Percentiles rank a stretch among this genome's conserved stretches.
phyloP scores from a whole-genome alignment of 169 alveolate species.

The Cryptosporidium sp. region DNA sequence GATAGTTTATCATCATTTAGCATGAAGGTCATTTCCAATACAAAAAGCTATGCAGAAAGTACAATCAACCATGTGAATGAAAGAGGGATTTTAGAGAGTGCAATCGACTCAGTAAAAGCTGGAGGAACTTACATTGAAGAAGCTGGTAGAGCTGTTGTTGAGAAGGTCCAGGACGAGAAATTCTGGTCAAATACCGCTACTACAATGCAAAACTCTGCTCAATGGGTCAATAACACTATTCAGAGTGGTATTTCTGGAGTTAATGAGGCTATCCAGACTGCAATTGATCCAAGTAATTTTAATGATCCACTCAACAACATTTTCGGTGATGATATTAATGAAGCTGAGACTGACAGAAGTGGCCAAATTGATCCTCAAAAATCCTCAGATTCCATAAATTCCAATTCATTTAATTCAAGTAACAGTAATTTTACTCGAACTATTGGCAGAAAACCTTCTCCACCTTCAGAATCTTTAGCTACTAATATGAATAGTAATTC shows the following conservation, averaged over 20 bases:
- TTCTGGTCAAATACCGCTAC: constrained; percentile 66
- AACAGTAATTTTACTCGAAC: background rate
- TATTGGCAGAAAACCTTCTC: background rate
- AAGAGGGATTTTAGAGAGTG: constrained; percentile 57
- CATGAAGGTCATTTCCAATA: constrained; percentile 71
- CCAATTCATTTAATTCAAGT: background rate
- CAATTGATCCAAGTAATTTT: constrained; percentile 47
- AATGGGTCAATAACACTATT: constrained; percentile 63
- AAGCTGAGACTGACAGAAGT: background rate
- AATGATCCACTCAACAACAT: constrained; percentile 13
- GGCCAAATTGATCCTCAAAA: background rate
- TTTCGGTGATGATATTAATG: constrained; percentile 10
- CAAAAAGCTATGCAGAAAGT: constrained; percentile 65
- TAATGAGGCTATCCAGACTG: constrained; percentile 41
- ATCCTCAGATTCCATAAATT: background rate
- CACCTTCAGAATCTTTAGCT: background rate
- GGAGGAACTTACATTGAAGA: constrained; percentile 63
- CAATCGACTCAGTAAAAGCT: constrained; percentile 66
- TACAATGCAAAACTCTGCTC: constrained; percentile 67
- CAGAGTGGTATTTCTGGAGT: constrained; percentile 71
- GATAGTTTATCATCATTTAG: constrained; percentile 32
- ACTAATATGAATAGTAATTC: background rate
- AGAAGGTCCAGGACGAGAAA: constrained; percentile 70
- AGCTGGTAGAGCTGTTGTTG: constrained; percentile 71
- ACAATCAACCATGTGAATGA: constrained; percentile 57